Evolutionary conservation across 2,329 filamentous ascomycete genomes (phyloP), one percentile per base, ranked within the genome.

Genomic region (Colletotrichum musae): DNA sequence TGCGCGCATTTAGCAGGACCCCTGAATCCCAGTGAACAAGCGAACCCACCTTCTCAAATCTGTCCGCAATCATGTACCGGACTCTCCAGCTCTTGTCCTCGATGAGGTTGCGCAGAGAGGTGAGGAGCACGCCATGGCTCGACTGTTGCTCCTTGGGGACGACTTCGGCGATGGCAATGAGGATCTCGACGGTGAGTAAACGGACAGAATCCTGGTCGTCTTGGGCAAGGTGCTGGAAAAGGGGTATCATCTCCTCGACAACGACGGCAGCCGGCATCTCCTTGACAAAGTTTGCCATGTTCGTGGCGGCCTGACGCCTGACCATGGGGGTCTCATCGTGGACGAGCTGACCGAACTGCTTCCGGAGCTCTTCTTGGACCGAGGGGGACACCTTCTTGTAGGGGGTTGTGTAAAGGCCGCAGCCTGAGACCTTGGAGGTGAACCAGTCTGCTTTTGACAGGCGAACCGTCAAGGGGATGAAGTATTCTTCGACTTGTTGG

Each of bases 371-470:
- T 84, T 97, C 94, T 84, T 99, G 96, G 74, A 95, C 90, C n/a
- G 91, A 88, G 59, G 92, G 88, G 64, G 94, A 92, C 70, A 96
- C 94, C 86, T 97, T 97, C 77, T 91, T 92, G 86, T 99, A 99
- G 73, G 96, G 95, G 57, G 91, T 90, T 80, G 93, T 96, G 86
- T 95, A 99, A 72, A 99, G 92, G 72, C 96, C 96, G 73, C 95
- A 97, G 72, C 95, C 96, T 39, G 96, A 99, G 73, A 99, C 96
- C 85, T 98, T 99, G 73, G 96, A 98, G 67, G 96, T 99, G 83
- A 99, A 99, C 96, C 96, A 99, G 84, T 99, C 96, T 83, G 96
- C 96, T 88, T 98, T 99, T 73, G 96, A 97, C 71, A 99, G 93
- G 79, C 96, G 94, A 78, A 97, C 90, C 70, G 95, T 95, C 78